A percentile compares a stretch with the other conserved stretches of the same genome.
These are phyloP conservation scores for Candida sp. DNA, from an alignment of 1,139 yeast species.

Conservation along the genomic window DNA sequence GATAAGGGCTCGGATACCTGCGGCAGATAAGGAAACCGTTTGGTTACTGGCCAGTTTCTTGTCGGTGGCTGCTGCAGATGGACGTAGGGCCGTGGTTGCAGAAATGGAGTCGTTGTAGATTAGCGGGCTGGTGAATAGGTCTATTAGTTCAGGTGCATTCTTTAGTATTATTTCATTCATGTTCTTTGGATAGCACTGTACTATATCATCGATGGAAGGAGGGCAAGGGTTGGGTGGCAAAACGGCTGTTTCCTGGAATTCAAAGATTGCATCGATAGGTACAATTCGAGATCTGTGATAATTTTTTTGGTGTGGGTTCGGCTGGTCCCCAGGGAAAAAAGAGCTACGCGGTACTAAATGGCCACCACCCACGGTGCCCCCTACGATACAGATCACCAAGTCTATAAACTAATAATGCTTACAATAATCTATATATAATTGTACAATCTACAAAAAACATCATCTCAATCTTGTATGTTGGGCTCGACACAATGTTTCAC, in stretches of 20 bases:
- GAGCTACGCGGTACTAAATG: no score
- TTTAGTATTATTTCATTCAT: neutral
- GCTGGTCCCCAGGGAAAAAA: neutral
- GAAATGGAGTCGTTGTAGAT: neutral
- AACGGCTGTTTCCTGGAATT: no score
- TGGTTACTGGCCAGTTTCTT: slow-evolving; percentile 29
- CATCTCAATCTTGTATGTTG: slow-evolving; percentile 10
- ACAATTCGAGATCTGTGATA: neutral
- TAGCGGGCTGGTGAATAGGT: neutral
- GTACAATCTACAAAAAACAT: no score
- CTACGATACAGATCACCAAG: no score
- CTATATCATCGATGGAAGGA: neutral
- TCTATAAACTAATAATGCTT: no score
- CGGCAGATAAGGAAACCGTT: slow-evolving; percentile 60
- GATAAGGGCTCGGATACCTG: slow-evolving; percentile 83
- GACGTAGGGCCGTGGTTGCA: neutral
- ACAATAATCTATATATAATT: no score
- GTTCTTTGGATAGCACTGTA: neutral
- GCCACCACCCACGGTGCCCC: no score
- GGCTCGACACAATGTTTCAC: slow-evolving; percentile 28
- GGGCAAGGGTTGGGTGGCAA: neutral
- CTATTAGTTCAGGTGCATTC: neutral
- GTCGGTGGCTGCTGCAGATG: neutral
- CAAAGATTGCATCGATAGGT: no score
- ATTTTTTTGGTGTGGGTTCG: no score